Conservation (phyloP, 306 rosid genomes). For the Mimosa pudica region DNA sequence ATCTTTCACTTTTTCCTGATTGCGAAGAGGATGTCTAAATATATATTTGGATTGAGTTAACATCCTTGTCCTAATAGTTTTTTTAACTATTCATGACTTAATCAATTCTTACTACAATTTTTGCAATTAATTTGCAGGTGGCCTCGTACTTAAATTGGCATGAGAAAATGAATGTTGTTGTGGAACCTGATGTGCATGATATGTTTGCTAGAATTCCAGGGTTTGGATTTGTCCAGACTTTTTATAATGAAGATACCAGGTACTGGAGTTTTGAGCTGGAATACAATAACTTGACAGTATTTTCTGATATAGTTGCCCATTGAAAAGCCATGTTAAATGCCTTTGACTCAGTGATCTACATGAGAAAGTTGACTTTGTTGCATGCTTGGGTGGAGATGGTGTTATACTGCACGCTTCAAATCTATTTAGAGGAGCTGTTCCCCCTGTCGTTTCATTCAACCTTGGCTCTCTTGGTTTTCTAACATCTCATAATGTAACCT, state of each 20-base stretch:
- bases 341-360: conserved; percentile 74
- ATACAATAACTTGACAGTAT: conserved; percentile 24
- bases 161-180: conserved; percentile 88
- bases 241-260: conserved; percentile 92
- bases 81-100: conserved; percentile 14
- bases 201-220: conserved; percentile 93
- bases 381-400: conserved; percentile 99
- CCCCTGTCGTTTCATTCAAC: conserved; percentile 94
- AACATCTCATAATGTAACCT: conserved; percentile 81
- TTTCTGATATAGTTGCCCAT: conserved; percentile 12
- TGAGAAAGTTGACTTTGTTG: conserved; percentile 97
- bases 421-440: conserved; percentile 84
- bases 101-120: conserved; percentile 24
- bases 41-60: conserved; percentile 4
- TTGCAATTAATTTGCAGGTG: conserved; percentile 54
- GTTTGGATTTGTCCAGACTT: conserved; percentile 96
- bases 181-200: conserved; percentile 97
- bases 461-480: conserved; percentile 99
- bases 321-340: conserved; percentile 42
- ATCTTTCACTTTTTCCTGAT: neutral
- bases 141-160: conserved; percentile 79
- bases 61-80: no score
- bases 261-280: conserved; percentile 44
- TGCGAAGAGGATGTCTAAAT: neutral
- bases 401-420: conserved; percentile 96